phyloP scores from a whole-genome alignment of 768 basidiomycete species.

The Lentinula raphanica region DNA sequence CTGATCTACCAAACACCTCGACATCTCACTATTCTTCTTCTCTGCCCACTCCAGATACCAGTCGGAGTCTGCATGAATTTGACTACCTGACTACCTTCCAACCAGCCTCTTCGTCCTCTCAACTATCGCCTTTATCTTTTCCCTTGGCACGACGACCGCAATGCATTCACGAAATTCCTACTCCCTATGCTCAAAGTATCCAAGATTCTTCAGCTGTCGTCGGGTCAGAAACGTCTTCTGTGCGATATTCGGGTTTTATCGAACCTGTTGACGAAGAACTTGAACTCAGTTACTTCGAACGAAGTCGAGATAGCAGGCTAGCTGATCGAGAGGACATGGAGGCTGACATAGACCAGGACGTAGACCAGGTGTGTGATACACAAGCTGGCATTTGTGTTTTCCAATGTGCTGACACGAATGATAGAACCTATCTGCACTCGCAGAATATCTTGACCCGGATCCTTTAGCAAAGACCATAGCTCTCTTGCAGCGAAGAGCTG shows the following conservation, averaged over 20 bases:
- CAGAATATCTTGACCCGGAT: slow-evolving; percentile 11
- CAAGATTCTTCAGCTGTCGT: neutral
- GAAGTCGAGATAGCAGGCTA: slow-evolving; percentile 18
- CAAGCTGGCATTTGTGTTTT: neutral
- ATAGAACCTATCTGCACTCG: neutral
- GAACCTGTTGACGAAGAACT: slow-evolving; percentile 44
- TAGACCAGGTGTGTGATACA: slow-evolving; percentile 7
- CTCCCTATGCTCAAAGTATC: slow-evolving; percentile 11
- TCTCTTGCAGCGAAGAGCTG: slow-evolving; percentile 54
- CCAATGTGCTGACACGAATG: neutral
- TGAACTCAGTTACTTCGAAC: slow-evolving; percentile 48
- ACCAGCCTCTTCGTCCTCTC: slow-evolving; percentile 4
- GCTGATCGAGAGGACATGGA: neutral
- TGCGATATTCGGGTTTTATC: slow-evolving; percentile 53
- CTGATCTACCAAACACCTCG: slow-evolving; percentile 24
- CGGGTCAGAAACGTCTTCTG: slow-evolving; percentile 15
- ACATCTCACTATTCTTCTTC: slow-evolving; percentile 25
- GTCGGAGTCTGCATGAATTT: neutral
- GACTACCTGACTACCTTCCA: neutral
- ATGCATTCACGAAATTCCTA: slow-evolving; percentile 55
- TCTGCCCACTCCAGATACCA: slow-evolving; percentile 14
- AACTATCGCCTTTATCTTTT: slow-evolving; percentile 19
- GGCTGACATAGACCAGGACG: neutral
- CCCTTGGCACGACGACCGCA: slow-evolving; percentile 24
- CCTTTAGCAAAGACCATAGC: slow-evolving; percentile 38